phyloP scores from a whole-genome alignment of 805 yeast species.

The Candida dajiaensis region DNA sequence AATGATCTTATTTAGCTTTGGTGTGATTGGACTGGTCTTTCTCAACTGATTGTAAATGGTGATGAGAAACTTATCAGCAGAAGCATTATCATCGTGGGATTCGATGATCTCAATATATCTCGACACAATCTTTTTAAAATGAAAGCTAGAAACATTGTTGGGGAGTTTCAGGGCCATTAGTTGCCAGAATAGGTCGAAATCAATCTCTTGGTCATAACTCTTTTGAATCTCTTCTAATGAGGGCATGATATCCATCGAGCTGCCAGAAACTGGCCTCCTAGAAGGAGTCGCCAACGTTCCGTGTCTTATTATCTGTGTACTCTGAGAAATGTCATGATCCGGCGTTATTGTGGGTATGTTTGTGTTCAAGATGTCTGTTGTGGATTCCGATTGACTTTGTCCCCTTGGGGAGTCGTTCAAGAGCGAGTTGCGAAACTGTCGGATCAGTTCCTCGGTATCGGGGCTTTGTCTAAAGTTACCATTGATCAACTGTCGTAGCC shows the following conservation, averaged over 20 bases:
- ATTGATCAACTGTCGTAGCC: slow-evolving; percentile 4
- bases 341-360: neutral
- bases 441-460: slow-evolving; percentile 4
- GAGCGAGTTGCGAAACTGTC: slow-evolving; percentile 1
- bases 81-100: slow-evolving; percentile 13
- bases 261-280: slow-evolving; percentile 18
- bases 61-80: slow-evolving; percentile 17
- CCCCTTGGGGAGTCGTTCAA: neutral
- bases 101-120: slow-evolving; percentile 12
- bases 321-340: slow-evolving; percentile 16
- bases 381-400: slow-evolving; percentile 1
- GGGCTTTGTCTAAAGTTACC: neutral
- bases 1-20: slow-evolving; percentile 14
- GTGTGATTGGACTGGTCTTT: neutral
- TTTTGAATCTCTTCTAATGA: slow-evolving; percentile 1
- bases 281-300: slow-evolving; percentile 14
- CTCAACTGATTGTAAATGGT: slow-evolving; percentile 20
- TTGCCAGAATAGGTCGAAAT: slow-evolving; percentile 7
- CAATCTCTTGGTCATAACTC: slow-evolving; percentile 2
- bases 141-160: slow-evolving; percentile 1
- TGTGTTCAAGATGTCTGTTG: slow-evolving; percentile 5
- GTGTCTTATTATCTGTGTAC: slow-evolving; percentile 14
- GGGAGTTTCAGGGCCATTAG: slow-evolving; percentile 9
- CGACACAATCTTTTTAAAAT: slow-evolving; percentile 15
- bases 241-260: slow-evolving; percentile 15